Base-by-base conservation (phyloP, 768 basidiomycete genomes). In the Candolleomyces eurysporus region DNA sequence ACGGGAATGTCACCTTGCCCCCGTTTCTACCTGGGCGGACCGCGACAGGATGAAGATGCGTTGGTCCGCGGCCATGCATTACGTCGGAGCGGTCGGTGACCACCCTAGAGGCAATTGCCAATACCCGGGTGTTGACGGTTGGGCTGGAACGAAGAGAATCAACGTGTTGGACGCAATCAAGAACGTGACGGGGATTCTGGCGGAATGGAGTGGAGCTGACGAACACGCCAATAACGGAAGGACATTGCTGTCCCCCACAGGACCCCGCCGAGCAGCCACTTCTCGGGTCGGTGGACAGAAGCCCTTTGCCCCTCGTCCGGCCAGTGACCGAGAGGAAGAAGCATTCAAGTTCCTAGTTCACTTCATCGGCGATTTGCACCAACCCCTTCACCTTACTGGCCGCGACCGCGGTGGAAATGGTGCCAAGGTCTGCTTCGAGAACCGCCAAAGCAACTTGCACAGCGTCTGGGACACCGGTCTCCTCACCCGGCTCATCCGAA, bases 311-410 rank as follows among this genome's bases (percentile, higher is more conserved):
- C 36, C 36, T 26, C 43, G 62, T 31, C 57, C 59, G 46, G 26
- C 58, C 4, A 39, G 46, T 10, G 26, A 31, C 2, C 32, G 17
- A 16, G 53, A 61, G 43, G 17, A 89, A 68, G 91, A 94, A 66
- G 92, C 96, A 2, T 79, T 98, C 67, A 91, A 92, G 72, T 99
- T 97, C 78, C 78, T 99, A 36, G 83, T 96, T 32, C 97, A 99
- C 73, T 98, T 94, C 67, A 58, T 97, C 11, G 95, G 96, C 0
- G 96, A 98, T 72, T 79, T 96, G 81, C 96, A 97, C 67, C 88
- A 90, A 83, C 96, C 96, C 5, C 77, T 99, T 58, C 96, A 99
- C 72, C 82, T 99, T 40, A 91, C 91, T 0, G 92, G 92, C 2
- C 80, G 94, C 17, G 87, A 94, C 66, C 82, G 91, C 32, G 96